Evolutionary conservation across 805 yeast genomes (phyloP).

Genomic region (Pichia paraexigua): DNA sequence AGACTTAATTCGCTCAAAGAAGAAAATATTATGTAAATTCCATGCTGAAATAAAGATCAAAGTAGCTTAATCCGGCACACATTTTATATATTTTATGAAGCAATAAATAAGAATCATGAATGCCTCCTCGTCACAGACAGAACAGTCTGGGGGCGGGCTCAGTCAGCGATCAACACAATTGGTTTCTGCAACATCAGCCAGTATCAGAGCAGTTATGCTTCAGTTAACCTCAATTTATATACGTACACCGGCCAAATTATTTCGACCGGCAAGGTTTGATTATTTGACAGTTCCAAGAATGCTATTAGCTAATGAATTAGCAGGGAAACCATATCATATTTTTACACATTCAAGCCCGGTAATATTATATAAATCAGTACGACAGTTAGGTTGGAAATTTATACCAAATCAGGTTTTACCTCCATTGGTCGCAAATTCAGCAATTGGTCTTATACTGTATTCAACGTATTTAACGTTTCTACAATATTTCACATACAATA

Average conservation of each 20-base stretch:
- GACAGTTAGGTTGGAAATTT: slow-evolving; percentile 67
- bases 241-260: slow-evolving; percentile 76
- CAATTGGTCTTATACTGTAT: slow-evolving; percentile 80
- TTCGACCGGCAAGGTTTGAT: slow-evolving; percentile 86
- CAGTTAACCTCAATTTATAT: slow-evolving; percentile 73
- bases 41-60: neutral
- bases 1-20: neutral
- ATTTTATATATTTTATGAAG: no score
- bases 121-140: neutral
- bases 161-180: slow-evolving; percentile 31
- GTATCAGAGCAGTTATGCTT: slow-evolving; percentile 73
- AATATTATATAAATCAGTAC: slow-evolving; percentile 60
- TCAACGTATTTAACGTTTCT: slow-evolving; percentile 65
- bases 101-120: neutral
- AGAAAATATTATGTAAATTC: neutral
- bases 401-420: slow-evolving; percentile 82
- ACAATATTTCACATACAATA: slow-evolving; percentile 27
- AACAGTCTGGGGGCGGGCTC: slow-evolving; percentile 1
- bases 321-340: slow-evolving; percentile 42
- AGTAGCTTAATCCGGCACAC: no score
- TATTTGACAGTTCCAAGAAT: slow-evolving; percentile 64
- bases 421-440: slow-evolving; percentile 80
- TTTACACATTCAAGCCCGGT: slow-evolving; percentile 77
- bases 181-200: slow-evolving; percentile 78
- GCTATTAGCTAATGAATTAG: slow-evolving; percentile 36